A percentile compares a stretch with the other conserved stretches of the same genome.
These are phyloP conservation scores for Brettanomyces bruxellensis DNA, from an alignment of 805 yeast genomes.

Conservation along the genomic window DNA sequence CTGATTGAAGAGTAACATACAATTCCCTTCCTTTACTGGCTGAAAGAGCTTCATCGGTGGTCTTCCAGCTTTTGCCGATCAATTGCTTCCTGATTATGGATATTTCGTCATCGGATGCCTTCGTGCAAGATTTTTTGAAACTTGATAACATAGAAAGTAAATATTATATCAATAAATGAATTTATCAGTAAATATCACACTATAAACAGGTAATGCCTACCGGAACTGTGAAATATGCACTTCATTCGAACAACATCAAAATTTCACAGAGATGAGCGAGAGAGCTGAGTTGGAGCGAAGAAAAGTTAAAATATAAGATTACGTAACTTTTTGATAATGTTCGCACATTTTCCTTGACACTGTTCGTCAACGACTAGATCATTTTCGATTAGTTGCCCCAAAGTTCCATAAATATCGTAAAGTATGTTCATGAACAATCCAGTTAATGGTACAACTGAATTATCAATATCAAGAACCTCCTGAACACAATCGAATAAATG, in stretches of 20 bases:
- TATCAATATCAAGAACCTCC: background rate
- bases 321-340: background rate
- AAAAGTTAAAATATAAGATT: background rate
- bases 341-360: background rate
- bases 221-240: too few species aligned
- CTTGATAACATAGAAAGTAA: too few species aligned
- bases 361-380: constrained; percentile 2
- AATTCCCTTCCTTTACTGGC: constrained; percentile 19
- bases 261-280: too few species aligned
- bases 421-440: background rate
- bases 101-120: too few species aligned
- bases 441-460: background rate
- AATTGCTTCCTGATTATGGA: constrained; percentile 8
- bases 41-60: constrained; percentile 21
- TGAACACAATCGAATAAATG: constrained; percentile 5
- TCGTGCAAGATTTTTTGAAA: too few species aligned
- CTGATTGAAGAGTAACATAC: constrained; percentile 21
- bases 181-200: too few species aligned
- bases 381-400: background rate
- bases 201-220: too few species aligned
- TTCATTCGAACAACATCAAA: too few species aligned
- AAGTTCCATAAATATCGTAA: background rate
- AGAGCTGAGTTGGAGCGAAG: background rate
- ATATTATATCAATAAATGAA: too few species aligned
- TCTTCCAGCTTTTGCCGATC: constrained; percentile 13